Base-by-base conservation (phyloP, 225 moss, liverwort and hornwort genomes). In the Anthoceros angustus region DNA sequence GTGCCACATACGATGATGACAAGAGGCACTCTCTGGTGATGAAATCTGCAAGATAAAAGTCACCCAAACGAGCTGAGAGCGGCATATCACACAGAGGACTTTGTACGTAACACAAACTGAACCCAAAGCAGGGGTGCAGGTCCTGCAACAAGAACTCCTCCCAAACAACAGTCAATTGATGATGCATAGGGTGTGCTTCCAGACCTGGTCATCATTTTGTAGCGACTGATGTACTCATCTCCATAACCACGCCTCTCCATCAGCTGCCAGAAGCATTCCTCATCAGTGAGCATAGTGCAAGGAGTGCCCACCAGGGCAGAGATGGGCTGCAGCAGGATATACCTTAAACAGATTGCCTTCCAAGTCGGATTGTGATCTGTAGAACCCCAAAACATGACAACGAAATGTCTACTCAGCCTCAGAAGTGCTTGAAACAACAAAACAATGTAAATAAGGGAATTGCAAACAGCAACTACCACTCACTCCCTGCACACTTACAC, bases 261-360 rank as follows among this genome's bases (percentile, higher is more conserved):
- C 39, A 93, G 72, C 93, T 93, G 77, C 74, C 70, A 63, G 61
- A 42, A 61, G 23, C n/a, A n/a, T 55, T 7, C 55, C 18, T 18
- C 18, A 7, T 15, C 32, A 32, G 32, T 32, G 32, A 32, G 32
- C 32, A 32, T 32, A 32, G 32, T n/a, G n/a, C n/a, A n/a, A n/a
- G n/a, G n/a, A n/a, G n/a, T n/a, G n/a, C 32, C 1, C 32, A 32
- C 32, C 32, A 32, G 23, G 55, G n/a, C 5, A 55, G 23, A 18
- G 14, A 7, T 41, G 12, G 50, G 39, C 45, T 41, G 20, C 39
- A 42, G 39, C 16, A 74, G 42, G 70, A 76, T 75, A 55, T n/a
- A 91, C 98, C 98, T 92, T 98, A 69, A 98, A 98, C 67, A 98
- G 74, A 61, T 92, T 98, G 21, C 89, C 92, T 84, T 98, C 92